Evolutionary conservation across 2,329 filamentous ascomycete genomes (phyloP).

Genomic region (Ceratocystis alfenasii): DNA sequence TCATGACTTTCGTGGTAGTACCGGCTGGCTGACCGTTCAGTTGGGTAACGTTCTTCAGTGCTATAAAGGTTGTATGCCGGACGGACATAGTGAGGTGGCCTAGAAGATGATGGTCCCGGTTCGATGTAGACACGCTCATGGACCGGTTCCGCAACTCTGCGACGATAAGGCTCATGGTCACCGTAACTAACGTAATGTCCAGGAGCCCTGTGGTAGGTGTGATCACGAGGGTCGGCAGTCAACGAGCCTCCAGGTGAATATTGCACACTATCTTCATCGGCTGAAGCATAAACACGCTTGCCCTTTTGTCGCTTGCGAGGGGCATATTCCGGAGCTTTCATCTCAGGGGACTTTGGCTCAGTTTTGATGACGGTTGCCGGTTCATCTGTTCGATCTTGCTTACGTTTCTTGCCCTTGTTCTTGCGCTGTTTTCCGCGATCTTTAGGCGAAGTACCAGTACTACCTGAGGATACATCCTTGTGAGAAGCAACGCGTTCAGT

Average conservation of each 20-base stretch:
- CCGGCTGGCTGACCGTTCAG: constrained; percentile 2
- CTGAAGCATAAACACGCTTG: constrained; percentile 27
- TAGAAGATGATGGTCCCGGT: background rate
- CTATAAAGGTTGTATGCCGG: constrained; percentile 15
- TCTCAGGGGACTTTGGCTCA: constrained; percentile 52
- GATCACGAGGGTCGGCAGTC: constrained; percentile 6
- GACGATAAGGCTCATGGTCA: constrained; percentile 23
- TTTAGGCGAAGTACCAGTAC: constrained; percentile 14
- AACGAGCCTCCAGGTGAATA: constrained; percentile 17
- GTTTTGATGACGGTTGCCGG: constrained; percentile 46
- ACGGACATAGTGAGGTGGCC: constrained; percentile 15
- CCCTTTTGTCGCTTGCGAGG: constrained; percentile 43
- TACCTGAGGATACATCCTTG: constrained; percentile 11
- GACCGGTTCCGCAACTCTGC: constrained; percentile 23
- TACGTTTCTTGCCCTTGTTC: constrained; percentile 42
- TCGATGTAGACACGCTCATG: constrained; percentile 16
- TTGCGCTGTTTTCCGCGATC: constrained; percentile 28
- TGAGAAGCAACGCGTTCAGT: constrained; percentile 27
- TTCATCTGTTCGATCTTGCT: constrained; percentile 34
- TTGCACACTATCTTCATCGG: constrained; percentile 24
- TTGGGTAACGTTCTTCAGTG: constrained; percentile 5
- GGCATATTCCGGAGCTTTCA: constrained; percentile 41
- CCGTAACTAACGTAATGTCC: constrained; percentile 15
- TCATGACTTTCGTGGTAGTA: constrained; percentile 12
- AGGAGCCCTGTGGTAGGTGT: background rate